These are phyloP conservation scores for Pseudozyma pruni DNA, from an alignment of 1,284 basidiomycete genomes.

Conservation along the genomic window DNA sequence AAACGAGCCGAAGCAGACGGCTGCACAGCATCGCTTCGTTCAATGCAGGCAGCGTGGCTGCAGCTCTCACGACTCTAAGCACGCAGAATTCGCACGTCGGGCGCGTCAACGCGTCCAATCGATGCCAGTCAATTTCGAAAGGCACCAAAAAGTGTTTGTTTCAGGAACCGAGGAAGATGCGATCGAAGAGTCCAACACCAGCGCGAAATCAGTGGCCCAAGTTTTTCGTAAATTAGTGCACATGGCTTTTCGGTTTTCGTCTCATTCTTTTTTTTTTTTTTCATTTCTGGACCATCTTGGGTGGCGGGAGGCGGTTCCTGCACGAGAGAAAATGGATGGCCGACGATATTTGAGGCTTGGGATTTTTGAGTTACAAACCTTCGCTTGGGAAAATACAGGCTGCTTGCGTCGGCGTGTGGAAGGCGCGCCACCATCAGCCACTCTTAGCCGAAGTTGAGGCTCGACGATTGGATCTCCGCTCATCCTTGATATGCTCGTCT, in stretches of 20 bases:
- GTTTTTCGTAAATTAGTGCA: not conserved
- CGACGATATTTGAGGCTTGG: not conserved
- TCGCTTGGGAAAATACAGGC: conserved; percentile 30
- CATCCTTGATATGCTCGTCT: too few relatives aligned
- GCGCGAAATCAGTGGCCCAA: not conserved
- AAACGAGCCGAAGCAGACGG: too few relatives aligned
- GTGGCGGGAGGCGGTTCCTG: too few relatives aligned
- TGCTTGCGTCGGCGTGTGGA: too few relatives aligned
- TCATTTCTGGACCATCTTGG: not conserved
- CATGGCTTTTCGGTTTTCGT: not conserved
- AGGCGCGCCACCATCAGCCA: not conserved
- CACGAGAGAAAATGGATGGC: not conserved
- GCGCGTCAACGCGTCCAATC: conserved; percentile 9
- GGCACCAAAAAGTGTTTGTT: conserved; percentile 32
- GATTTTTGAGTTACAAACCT: conserved; percentile 24
- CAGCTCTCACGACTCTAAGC: not conserved
- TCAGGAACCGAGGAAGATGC: conserved; percentile 11
- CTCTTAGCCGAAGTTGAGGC: not conserved
- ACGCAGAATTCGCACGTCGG: conserved; percentile 13
- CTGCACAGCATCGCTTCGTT: not conserved
- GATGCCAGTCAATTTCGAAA: not conserved
- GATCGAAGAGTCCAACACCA: not conserved
- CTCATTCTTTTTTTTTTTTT: not conserved
- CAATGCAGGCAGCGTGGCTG: not conserved
- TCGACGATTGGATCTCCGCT: too few relatives aligned